Evolutionary conservation across 2,329 filamentous ascomycete species (phyloP).

Genomic region (Penicillium hordei): DNA sequence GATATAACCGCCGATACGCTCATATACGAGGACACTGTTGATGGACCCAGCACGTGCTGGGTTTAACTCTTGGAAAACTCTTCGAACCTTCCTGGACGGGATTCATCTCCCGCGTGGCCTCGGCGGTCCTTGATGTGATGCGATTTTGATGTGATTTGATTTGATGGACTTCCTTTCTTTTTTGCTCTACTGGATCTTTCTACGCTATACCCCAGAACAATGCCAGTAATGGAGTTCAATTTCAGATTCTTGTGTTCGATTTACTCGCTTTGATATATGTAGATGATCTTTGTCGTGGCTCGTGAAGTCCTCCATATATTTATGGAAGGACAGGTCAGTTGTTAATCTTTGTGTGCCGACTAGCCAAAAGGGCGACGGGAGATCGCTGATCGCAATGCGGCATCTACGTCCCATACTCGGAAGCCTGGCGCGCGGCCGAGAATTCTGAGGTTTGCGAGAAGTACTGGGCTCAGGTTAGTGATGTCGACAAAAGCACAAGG

Average conservation of each 20-base stretch:
- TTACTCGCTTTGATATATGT: background rate
- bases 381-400: constrained; percentile 27
- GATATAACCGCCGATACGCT: background rate
- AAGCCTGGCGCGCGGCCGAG: constrained; percentile 39
- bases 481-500: background rate
- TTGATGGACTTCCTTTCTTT: constrained; percentile 3
- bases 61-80: background rate
- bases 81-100: background rate
- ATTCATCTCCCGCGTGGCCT: background rate
- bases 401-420: constrained; percentile 33
- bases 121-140: background rate
- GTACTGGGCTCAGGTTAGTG: constrained; percentile 15
- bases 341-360: background rate
- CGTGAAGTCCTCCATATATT: background rate
- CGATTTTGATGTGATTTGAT: background rate
- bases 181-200: constrained; percentile 8
- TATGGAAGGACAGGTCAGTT: background rate
- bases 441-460: constrained; percentile 30
- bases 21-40: background rate
- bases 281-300: background rate
- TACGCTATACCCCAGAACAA: constrained; percentile 22
- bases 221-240: constrained; percentile 14
- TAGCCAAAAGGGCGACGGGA: constrained; percentile 14
- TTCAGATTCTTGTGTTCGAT: background rate
- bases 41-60: background rate